Evolutionary conservation across 139 green algal genomes (phyloP), one percentile per base, ranked within the genome.

Genomic region (Micractinium sp.): DNA sequence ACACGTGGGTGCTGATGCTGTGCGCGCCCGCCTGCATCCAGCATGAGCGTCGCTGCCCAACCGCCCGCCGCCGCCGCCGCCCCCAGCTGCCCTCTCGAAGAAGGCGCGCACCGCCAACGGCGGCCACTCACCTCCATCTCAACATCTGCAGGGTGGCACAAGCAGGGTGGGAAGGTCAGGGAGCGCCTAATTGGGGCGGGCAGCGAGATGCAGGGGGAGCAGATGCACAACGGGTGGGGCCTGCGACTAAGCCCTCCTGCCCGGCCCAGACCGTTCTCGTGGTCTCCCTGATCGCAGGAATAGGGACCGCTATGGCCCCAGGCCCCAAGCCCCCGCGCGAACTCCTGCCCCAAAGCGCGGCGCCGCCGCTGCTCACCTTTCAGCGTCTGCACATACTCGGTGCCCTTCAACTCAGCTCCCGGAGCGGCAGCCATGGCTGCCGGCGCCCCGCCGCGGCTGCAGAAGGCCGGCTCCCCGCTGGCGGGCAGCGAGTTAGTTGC

Each of bases 91-190:
- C n/a, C n/a, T n/a, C n/a, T 20, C 53, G 76, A 2, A 60, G 35
- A 9, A 56, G 47, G 5, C 47, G 47, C 47, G 5, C 47, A 9
- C 47, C 47, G 47, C 47, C 9, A 5, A 56, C 47, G 9, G 16
- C 35, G 7, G 47, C 47, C 47, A 9, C 47, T 56, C 85, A 88
- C 85, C 85, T 88, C 85, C 85, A 88, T 88, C 31, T 82, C 85
- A 0, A 53, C 85, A 71, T 88, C 85, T 88, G 85, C 71, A 41
- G 36, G 56, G 25, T 63, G 4, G 36, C 9, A 38, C 35, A 56
- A 82, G 23, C 3, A 56, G 16, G 19, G 53, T 2, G 35, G 76
- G 15, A 82, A 60, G 20, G 35, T 60, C 14, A 60, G 33, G 13
- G 53, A 73, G 66, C 66, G 66, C 47, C 47, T 16, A 56, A 9